Conservation (phyloP, 202 grass and related monocot genomes). For the Miscanthus sacchariflorus region DNA sequence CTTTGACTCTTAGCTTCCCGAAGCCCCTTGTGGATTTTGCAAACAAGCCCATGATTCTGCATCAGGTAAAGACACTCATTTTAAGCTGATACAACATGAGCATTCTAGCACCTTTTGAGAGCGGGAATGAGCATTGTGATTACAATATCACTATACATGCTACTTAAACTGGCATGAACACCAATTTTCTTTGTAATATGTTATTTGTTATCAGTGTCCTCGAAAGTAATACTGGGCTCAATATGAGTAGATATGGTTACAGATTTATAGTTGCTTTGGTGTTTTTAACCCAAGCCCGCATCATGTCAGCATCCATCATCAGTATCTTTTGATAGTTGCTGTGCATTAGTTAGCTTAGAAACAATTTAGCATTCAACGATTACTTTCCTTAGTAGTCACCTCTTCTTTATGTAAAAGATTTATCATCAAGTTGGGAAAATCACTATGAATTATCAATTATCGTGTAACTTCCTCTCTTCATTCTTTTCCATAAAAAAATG, state of each 20-base stretch:
- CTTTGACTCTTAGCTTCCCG: conserved; percentile 95
- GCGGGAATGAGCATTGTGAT: background rate
- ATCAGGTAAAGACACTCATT: conserved; percentile 63
- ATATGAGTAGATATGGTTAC: background rate
- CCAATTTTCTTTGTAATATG: background rate
- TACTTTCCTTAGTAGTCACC: background rate
- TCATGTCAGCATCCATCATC: background rate
- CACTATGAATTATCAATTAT: background rate
- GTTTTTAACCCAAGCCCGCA: background rate
- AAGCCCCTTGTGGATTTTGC: conserved; percentile 98
- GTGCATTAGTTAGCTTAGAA: background rate
- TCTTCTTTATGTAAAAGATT: background rate
- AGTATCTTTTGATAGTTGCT: background rate
- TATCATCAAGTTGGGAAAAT: background rate
- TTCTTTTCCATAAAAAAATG: background rate
- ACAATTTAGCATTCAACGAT: background rate
- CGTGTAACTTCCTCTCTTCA: background rate
- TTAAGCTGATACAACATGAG: background rate
- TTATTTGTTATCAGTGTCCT: background rate
- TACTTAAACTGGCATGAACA: background rate
- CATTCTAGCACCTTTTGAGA: background rate
- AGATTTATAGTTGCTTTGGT: background rate
- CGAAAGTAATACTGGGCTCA: background rate
- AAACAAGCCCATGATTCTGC: conserved; percentile 90
- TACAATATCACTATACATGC: background rate